phyloP scores from a whole-genome alignment of 208 protist genomes.

The Leishmania major region DNA sequence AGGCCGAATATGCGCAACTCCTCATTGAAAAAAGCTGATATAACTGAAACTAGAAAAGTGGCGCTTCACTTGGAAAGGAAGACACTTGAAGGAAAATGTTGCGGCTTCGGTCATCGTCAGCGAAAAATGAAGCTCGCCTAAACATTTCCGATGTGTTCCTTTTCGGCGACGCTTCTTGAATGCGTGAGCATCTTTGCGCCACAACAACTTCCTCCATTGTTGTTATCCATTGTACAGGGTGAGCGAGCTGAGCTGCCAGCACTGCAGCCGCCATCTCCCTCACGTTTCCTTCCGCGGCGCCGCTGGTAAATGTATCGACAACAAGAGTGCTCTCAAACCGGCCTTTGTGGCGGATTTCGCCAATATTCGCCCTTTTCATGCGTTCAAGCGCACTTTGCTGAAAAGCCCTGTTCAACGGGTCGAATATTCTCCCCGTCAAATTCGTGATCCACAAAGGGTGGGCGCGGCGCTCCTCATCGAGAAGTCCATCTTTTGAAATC shows the following conservation, averaged over 20 bases:
- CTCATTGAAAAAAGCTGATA: slow-evolving; percentile 2
- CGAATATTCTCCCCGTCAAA: slow-evolving; percentile 73
- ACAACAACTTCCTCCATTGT: slow-evolving; percentile 77
- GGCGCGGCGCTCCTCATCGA: not conserved
- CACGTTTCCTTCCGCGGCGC: slow-evolving; percentile 45
- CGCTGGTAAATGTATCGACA: slow-evolving; percentile 43
- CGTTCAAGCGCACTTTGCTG: slow-evolving; percentile 44
- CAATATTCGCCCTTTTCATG: slow-evolving; percentile 72
- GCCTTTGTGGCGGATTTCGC: slow-evolving; percentile 79
- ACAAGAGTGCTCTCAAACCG: slow-evolving; percentile 59
- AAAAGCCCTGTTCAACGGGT: slow-evolving; percentile 60
- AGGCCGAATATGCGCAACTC: not conserved
- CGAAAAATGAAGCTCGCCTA: slow-evolving; percentile 51
- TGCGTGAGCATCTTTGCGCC: slow-evolving; percentile 27
- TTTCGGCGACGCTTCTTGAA: slow-evolving; percentile 71
- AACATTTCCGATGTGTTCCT: slow-evolving; percentile 79
- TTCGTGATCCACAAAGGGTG: slow-evolving; percentile 81
- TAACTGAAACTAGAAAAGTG: slow-evolving; percentile 17
- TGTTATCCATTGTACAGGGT: slow-evolving; percentile 86
- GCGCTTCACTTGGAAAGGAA: slow-evolving; percentile 35
- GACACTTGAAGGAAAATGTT: not conserved
- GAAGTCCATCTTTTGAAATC: slow-evolving; percentile 10
- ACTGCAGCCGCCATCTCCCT: slow-evolving; percentile 75
- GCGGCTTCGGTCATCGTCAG: not conserved
- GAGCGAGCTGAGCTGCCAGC: slow-evolving; percentile 74